Evolutionary conservation across 768 basidiomycete genomes (phyloP), one percentile per base, ranked within the genome.

Genomic region (Multifurca ochricompacta): DNA sequence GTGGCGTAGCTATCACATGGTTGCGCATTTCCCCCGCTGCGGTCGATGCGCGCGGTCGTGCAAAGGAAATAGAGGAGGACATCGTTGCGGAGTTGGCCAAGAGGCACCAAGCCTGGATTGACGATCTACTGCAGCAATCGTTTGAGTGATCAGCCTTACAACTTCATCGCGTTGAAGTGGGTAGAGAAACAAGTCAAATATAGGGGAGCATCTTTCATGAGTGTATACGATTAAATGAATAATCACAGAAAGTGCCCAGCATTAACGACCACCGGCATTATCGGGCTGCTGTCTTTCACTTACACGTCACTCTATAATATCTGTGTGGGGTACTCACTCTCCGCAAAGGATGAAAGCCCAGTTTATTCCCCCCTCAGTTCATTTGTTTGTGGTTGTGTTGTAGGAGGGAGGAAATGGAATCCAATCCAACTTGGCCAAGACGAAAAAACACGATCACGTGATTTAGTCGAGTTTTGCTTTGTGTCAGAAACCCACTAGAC

Each of bases 61-160:
- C 60, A 30, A 83, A 83, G 56, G 95, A 99, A 71, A 98, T 99
- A 34, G 95, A 99, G 68, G 88, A 94, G 64, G 82, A 91, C 51
- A 97, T 98, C 58, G 73, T 98, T 1, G 68, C 65, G 2, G 87
- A 90, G 64, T 71, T 98, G 45, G 79, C 90, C 5, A 72, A 69
- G 61, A 76, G 87, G 58, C 95, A 99, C 69, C 70, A 73, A 4
- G 68, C 64, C 27, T 97, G 93, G 91, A 78, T 86, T 37, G 67
- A 63, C 44, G 41, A 30, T 16, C 16, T 32, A n/a, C 34, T 4
- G 19, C 37, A n/a, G 5, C 31, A 30, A 27, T 31, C 16, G 21
- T 19, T 25, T 28, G 37, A n/a, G 31, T 51, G 23, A 51, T n/a
- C 4, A 14, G 48, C 14, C 7, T 25, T 18, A 8, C 28, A 27